Evolutionary conservation across 2,329 filamentous ascomycete genomes (phyloP).

Genomic region (Penicillium decumbens): DNA sequence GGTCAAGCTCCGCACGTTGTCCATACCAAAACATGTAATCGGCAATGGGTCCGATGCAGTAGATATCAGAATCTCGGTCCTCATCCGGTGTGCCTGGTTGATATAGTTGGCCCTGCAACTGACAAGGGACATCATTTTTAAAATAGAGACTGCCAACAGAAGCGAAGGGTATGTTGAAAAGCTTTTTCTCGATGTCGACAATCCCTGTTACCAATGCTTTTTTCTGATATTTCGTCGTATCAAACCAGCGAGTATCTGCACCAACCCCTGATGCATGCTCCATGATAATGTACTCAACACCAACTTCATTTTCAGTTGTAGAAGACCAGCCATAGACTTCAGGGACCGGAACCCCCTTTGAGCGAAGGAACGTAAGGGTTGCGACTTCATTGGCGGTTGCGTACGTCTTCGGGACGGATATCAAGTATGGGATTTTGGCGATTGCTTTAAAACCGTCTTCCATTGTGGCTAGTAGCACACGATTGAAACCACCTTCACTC

Average conservation of each 20-base stretch:
- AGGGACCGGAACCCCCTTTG: constrained; percentile 19
- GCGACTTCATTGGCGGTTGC: constrained; percentile 25
- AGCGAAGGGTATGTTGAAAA: constrained; percentile 18
- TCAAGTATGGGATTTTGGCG: constrained; percentile 21
- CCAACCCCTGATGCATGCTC: constrained; percentile 15
- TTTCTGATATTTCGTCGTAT: constrained; percentile 17
- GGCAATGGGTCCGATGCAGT: constrained; percentile 20
- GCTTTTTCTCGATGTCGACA: constrained; percentile 20
- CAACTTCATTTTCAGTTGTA: constrained; percentile 19
- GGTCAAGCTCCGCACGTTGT: constrained; percentile 13
- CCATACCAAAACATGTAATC: constrained; percentile 31
- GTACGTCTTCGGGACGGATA: constrained; percentile 18
- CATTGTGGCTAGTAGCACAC: constrained; percentile 19
- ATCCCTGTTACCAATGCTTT: constrained; percentile 15
- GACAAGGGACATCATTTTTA: constrained; percentile 11
- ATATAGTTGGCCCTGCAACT: constrained; percentile 17
- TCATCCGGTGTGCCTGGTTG: constrained; percentile 3
- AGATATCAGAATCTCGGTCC: constrained; percentile 14
- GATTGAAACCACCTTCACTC: constrained; percentile 21
- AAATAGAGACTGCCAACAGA: constrained; percentile 21
- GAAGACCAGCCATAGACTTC: constrained; percentile 23
- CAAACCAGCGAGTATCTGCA: constrained; percentile 19
- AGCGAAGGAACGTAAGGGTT: constrained; percentile 21
- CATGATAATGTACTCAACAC: constrained; percentile 26
- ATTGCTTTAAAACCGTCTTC: constrained; percentile 21